Evolutionary conservation across 192 early-diverging fungal genomes (phyloP), one percentile per base, ranked within the genome.

Genomic region (Coemansia sp.): DNA sequence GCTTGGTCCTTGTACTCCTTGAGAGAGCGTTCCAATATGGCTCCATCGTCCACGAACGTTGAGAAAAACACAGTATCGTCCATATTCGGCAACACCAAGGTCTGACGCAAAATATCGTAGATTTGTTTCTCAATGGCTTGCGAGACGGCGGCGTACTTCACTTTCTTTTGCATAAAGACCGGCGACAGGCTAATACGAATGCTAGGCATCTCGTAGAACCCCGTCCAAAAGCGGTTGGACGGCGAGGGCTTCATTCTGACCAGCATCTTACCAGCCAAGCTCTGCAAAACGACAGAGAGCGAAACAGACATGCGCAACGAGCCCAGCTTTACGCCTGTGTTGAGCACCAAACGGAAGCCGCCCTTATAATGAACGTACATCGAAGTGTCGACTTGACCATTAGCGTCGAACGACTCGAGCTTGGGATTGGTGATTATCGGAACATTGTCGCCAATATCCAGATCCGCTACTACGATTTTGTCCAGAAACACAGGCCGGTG

Each of bases 41-140:
- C 90, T 21, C 89, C 80, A 17, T 82, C 79, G 4, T 74, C 80
- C 24, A 74, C 85, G 6, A 73, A 57, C 3, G 88, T 76, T 34
- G 87, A 82, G 72, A 88, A 92, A 68, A 95, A 95, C 14, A 88
- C 81, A 1, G 93, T 86, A 67, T 95, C 92, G 67, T 97, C 95
- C 89, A 97, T 90, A 61, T 95, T 90, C 5, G 95, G 95, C 62
- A 94, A 74, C 11, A 97, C 90, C 67, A 97, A 78, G 19, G 87
- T 89, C 66, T 89, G 88, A 4, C 89, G 84, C 36, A 97, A 81
- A 31, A 91, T 88, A 37, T 94, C 92, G 70, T 91, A 88, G 63
- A 97, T 88, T 63, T 92, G 87, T 69, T 88, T 85, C 72, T 94
- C 93, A 60, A 97, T 94, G 7, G 92, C 90, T 67, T 92, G 89